A percentile compares a stretch with the other conserved stretches of the same genome.
Conservation (phyloP, 164 flowering plant species). For the Cinnamomum chago region DNA sequence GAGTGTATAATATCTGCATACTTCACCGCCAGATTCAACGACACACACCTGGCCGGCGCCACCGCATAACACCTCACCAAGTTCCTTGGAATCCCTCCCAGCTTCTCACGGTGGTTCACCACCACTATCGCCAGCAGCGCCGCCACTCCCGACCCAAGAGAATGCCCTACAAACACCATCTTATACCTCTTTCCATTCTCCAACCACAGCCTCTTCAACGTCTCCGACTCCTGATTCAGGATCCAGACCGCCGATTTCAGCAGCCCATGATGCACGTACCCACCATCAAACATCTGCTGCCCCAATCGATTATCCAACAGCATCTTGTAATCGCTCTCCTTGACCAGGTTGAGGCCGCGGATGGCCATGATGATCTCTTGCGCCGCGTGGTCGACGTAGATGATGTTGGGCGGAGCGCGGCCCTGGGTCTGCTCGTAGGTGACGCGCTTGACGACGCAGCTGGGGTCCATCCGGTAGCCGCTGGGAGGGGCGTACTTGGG, state of each 20-base stretch:
- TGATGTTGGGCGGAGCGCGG: slow-evolving; percentile 70
- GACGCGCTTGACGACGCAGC: slow-evolving; percentile 59
- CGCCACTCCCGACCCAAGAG: slow-evolving; percentile 85
- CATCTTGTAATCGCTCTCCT: slow-evolving; percentile 72
- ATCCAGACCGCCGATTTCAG: slow-evolving; percentile 77
- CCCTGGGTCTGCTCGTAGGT: slow-evolving; percentile 64
- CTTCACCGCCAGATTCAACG: slow-evolving; percentile 86
- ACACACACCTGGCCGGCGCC: slow-evolving; percentile 95
- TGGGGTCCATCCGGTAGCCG: slow-evolving; percentile 60
- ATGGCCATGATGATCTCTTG: slow-evolving; percentile 70
- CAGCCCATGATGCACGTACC: slow-evolving; percentile 78
- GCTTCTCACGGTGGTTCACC: slow-evolving; percentile 46
- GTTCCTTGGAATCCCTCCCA: slow-evolving; percentile 62
- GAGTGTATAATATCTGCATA: slow-evolving; percentile 87
- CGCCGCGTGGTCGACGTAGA: slow-evolving; percentile 65
- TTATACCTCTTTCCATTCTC: slow-evolving; percentile 42
- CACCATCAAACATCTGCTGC: slow-evolving; percentile 80
- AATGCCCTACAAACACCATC: slow-evolving; percentile 75
- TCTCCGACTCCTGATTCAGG: slow-evolving; percentile 54
- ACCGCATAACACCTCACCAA: slow-evolving; percentile 54
- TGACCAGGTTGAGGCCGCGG: slow-evolving; percentile 72
- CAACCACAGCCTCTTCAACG: slow-evolving; percentile 46
- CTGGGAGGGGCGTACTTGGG: slow-evolving; percentile 52
- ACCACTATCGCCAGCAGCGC: slow-evolving; percentile 57
- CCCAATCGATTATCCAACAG: slow-evolving; percentile 67